These are phyloP conservation scores for Meyerozyma carpophila DNA, from an alignment of 1,139 yeast species.

Conservation along the genomic window DNA sequence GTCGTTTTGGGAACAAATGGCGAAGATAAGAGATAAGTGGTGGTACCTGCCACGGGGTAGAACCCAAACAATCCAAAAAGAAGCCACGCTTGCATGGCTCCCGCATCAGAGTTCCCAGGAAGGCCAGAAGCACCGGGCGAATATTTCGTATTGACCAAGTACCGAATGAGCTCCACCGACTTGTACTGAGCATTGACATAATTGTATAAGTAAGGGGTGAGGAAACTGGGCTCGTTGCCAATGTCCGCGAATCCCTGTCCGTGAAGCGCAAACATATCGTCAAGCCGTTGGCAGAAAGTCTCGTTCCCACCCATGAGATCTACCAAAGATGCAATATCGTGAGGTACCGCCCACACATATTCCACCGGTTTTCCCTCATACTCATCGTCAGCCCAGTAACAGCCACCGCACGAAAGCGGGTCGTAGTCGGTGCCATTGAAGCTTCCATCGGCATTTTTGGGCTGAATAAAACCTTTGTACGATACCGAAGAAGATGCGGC, in stretches of 20 bases:
- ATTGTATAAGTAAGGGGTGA: slow-evolving; percentile 28
- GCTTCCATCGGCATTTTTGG: slow-evolving; percentile 24
- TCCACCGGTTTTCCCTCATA: slow-evolving; percentile 27
- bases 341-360: slow-evolving; percentile 31
- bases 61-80: slow-evolving; percentile 30
- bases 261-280: slow-evolving; percentile 29
- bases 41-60: slow-evolving; percentile 34
- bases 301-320: slow-evolving; percentile 22
- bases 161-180: slow-evolving; percentile 27
- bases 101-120: slow-evolving; percentile 38
- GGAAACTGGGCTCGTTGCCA: slow-evolving; percentile 32
- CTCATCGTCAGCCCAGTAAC: slow-evolving; percentile 28
- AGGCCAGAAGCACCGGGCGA: slow-evolving; percentile 19
- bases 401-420: slow-evolving; percentile 24
- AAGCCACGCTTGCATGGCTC: slow-evolving; percentile 38
- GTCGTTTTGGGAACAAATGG: slow-evolving; percentile 25
- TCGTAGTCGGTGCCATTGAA: slow-evolving; percentile 20
- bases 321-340: slow-evolving; percentile 25
- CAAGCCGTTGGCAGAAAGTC: slow-evolving; percentile 22
- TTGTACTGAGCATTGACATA: slow-evolving; percentile 22
- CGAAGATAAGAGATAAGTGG: slow-evolving; percentile 27
- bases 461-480: slow-evolving; percentile 31
- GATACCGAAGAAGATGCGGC: slow-evolving; percentile 14
- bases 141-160: slow-evolving; percentile 24
- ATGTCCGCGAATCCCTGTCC: slow-evolving; percentile 26